Conservation (phyloP, 176 grass and related monocot species). For the Phoenix dactylifera region DNA sequence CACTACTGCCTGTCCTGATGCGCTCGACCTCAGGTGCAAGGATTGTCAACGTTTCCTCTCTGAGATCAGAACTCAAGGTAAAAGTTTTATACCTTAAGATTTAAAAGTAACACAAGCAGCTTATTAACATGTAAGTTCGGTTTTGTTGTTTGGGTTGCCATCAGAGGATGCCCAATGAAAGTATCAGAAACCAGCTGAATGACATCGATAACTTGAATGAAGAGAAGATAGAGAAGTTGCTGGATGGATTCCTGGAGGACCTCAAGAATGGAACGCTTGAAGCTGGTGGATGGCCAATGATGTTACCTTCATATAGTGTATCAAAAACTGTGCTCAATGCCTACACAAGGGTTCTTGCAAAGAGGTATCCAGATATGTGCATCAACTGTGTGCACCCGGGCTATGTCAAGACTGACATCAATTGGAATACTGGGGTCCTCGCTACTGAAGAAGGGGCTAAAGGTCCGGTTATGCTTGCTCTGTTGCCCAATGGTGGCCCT, state of each 20-base stretch:
- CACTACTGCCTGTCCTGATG: slow-evolving; percentile 57
- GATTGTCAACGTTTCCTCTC: slow-evolving; percentile 62
- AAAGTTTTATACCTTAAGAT: no score
- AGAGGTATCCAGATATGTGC: slow-evolving; percentile 30
- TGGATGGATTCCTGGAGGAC: slow-evolving; percentile 47
- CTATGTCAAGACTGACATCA: slow-evolving; percentile 44
- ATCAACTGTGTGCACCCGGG: slow-evolving; percentile 59
- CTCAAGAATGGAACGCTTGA: slow-evolving; percentile 44
- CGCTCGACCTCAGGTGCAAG: slow-evolving; percentile 44
- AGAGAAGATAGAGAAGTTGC: slow-evolving; percentile 32
- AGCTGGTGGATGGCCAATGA: slow-evolving; percentile 49
- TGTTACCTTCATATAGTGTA: slow-evolving; percentile 59
- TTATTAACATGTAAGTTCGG: not conserved
- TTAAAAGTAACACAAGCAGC: not conserved
- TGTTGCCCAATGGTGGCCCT: slow-evolving; percentile 30
- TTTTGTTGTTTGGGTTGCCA: not conserved
- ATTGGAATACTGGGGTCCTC: slow-evolving; percentile 42
- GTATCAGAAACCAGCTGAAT: slow-evolving; percentile 29
- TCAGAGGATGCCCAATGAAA: slow-evolving; percentile 60
- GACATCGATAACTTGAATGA: slow-evolving; percentile 19
- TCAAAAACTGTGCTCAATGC: slow-evolving; percentile 59
- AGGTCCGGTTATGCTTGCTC: slow-evolving; percentile 46
- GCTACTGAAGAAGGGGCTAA: slow-evolving; percentile 47
- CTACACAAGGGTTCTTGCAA: slow-evolving; percentile 44
- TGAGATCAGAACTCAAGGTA: slow-evolving; percentile 52